Percentiles rank a stretch among this genome's conserved stretches.
Evolutionary conservation across 805 yeast species (phyloP).

Genomic region (Millerago galiae): DNA sequence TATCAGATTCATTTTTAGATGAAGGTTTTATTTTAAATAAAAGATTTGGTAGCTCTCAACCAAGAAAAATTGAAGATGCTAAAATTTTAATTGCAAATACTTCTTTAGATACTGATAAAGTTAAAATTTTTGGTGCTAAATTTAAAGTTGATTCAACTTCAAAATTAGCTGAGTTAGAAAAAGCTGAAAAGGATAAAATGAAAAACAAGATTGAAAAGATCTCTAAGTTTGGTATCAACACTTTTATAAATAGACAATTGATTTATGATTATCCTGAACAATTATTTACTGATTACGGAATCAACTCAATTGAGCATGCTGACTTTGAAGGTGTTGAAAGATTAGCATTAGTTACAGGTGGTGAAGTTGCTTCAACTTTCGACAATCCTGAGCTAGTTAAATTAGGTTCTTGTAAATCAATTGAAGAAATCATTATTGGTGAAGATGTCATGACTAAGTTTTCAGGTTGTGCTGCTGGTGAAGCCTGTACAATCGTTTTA

Average conservation of each 20-base stretch:
- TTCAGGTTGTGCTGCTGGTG: conserved; percentile 92
- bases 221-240: conserved; percentile 77
- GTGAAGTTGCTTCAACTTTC: conserved; percentile 95
- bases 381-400: conserved; percentile 84
- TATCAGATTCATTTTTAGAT: conserved; percentile 87
- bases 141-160: conserved; percentile 94
- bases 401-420: conserved; percentile 80
- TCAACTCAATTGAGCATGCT: conserved; percentile 94
- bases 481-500: conserved; percentile 91
- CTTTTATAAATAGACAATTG: conserved; percentile 92
- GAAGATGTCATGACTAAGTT: conserved; percentile 87
- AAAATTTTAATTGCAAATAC: conserved; percentile 91
- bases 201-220: conserved; percentile 82
- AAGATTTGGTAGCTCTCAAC: conserved; percentile 91
- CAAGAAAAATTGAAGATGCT: conserved; percentile 76
- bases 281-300: conserved; percentile 77
- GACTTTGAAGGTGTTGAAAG: conserved; percentile 98
- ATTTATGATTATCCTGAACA: conserved; percentile 98
- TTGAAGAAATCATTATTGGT: conserved; percentile 91
- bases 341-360: conserved; percentile 93
- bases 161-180: conserved; percentile 86
- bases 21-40: conserved; percentile 93
- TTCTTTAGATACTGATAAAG: conserved; percentile 94
- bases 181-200: conserved; percentile 94
- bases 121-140: conserved; percentile 95